Evolutionary conservation across 345 rosid species (phyloP).

Genomic region (Salix exigua): DNA sequence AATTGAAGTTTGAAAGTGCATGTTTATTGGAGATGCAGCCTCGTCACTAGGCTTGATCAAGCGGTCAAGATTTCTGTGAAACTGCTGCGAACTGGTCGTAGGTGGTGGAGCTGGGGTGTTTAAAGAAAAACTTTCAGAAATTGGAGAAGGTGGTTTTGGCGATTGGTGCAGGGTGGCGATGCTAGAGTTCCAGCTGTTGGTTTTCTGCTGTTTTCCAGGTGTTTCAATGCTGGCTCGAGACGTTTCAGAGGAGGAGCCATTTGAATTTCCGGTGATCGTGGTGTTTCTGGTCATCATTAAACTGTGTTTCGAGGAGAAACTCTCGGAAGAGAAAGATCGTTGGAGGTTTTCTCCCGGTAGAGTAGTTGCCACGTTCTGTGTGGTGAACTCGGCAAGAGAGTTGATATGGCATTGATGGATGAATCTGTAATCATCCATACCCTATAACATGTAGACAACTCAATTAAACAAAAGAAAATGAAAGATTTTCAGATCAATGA

Average conservation of each 20-base stretch:
- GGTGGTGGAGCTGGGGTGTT: constrained; percentile 10
- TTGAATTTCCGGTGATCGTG: not conserved
- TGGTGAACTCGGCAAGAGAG: constrained; percentile 22
- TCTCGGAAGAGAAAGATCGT: constrained; percentile 37
- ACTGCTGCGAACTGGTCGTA: constrained; percentile 12
- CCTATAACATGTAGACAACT: constrained; percentile 12
- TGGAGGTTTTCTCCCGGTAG: constrained; percentile 5
- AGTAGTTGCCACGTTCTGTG: constrained; percentile 25
- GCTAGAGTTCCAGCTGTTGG: constrained; percentile 30
- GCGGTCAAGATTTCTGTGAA: constrained; percentile 7
- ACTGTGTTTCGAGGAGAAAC: constrained; percentile 22
- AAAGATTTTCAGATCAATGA: too few species aligned
- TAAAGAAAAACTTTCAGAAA: constrained; percentile 32
- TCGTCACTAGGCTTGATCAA: constrained; percentile 26
- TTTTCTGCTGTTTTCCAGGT: constrained; percentile 29
- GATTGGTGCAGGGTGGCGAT: constrained; percentile 12
- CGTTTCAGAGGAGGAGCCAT: constrained; percentile 17
- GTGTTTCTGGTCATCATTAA: constrained; percentile 10
- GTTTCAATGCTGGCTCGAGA: constrained; percentile 12
- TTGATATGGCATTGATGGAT: constrained; percentile 39
- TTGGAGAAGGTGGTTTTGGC: constrained; percentile 12
- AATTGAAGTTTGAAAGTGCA: constrained; percentile 3
- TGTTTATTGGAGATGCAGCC: constrained; percentile 13
- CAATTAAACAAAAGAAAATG: not conserved
- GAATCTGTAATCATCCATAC: constrained; percentile 41